Evolutionary conservation across 2,329 filamentous ascomycete genomes (phyloP), one percentile per base, ranked within the genome.

Genomic region (Trichoderma sp.): DNA sequence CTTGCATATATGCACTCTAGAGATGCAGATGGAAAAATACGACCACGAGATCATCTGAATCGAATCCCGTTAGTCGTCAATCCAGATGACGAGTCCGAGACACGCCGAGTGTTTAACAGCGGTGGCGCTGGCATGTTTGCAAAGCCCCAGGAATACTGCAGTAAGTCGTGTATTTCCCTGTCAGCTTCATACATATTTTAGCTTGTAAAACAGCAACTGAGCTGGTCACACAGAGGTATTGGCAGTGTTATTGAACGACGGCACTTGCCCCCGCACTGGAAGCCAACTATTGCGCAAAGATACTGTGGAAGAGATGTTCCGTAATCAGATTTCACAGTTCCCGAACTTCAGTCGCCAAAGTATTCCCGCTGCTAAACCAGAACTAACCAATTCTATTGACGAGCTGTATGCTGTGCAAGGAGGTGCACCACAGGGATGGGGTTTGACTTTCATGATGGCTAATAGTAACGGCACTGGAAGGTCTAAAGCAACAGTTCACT

Each of bases 121-220:
- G 57, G 67, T 12, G 67, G 67, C n/a, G 67, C 57, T 18, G 66
- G 66, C 26, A 28, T 70, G 39, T 70, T 61, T 62, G 66, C 28
- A 15, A 62, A 21, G 15, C 66, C 66, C 12, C 66, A 70, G 36
- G 66, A 70, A 62, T 70, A 62, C 9, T 70, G 67, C 39, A 70
- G 67, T 70, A 62, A 70, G 67, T 26, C 21, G 32, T 9, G 43
- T 1, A 2, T 21, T 11, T 15, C 3, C 15, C 14, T 30, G 15
- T 4, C 18, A 32, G 3, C n/a, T 14, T 47, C 15, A 39, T 39
- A 39, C n/a, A 24, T 32, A 26, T 11, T 21, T 36, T 6, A 6
- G 7, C 28, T n/a, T 12, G n/a, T 15, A 51, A 28, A 51, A 3
- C 24, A 14, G 36, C 4, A n/a, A 21, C 65, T 69, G 14, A 69